phyloP scores from a whole-genome alignment of 495 filamentous ascomycete species.

The Xylaria scruposa region DNA sequence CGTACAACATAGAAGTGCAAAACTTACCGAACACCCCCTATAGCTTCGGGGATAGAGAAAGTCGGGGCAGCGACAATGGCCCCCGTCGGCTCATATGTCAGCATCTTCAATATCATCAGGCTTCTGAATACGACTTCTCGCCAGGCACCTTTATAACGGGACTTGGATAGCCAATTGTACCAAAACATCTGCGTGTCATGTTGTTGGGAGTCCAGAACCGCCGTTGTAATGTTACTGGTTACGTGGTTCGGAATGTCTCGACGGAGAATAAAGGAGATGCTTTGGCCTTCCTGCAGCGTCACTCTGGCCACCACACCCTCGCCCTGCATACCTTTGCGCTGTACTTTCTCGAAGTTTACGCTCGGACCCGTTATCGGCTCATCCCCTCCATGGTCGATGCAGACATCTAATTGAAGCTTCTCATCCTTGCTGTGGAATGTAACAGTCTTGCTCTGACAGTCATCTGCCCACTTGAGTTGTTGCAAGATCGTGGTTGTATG shows the following conservation, averaged over 20 bases:
- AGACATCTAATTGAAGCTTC: constrained; percentile 69
- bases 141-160: constrained; percentile 73
- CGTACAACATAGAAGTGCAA: not conserved
- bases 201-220: constrained; percentile 64
- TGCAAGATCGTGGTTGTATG: constrained; percentile 61
- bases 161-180: constrained; percentile 73
- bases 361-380: constrained; percentile 53
- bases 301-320: constrained; percentile 66
- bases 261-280: constrained; percentile 69
- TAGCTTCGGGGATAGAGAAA: constrained; percentile 74
- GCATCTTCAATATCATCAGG: constrained; percentile 72
- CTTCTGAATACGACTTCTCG: constrained; percentile 71
- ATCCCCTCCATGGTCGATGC: constrained; percentile 62
- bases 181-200: constrained; percentile 70
- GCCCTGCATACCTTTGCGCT: constrained; percentile 57
- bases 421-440: constrained; percentile 64
- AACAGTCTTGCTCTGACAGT: constrained; percentile 61
- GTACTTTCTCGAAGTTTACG: constrained; percentile 59
- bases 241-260: constrained; percentile 59
- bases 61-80: constrained; percentile 58
- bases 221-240: constrained; percentile 57
- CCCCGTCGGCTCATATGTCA: constrained; percentile 67
- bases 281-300: constrained; percentile 66
- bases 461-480: constrained; percentile 41
- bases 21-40: constrained; percentile 63